Evolutionary conservation across 2,329 filamentous ascomycete species (phyloP).

Genomic region (Nemania abortiva): DNA sequence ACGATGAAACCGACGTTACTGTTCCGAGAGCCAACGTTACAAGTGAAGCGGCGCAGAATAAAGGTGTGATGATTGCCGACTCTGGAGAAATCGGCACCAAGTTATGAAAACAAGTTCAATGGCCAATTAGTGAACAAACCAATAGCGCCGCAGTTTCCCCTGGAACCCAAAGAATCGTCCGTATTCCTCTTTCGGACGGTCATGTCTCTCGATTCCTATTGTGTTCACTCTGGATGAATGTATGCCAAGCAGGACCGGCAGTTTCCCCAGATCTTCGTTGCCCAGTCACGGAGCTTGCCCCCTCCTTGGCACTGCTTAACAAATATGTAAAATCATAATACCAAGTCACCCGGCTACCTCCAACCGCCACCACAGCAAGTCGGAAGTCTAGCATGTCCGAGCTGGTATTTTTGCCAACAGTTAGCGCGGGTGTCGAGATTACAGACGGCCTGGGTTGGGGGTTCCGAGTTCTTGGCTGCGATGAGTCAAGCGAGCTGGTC

Average conservation of each 20-base stretch:
- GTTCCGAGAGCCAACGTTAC: neutral
- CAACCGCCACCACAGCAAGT: slow-evolving; percentile 21
- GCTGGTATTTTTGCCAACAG: slow-evolving; percentile 8
- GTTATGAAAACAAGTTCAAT: neutral
- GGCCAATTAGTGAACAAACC: neutral
- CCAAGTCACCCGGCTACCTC: slow-evolving; percentile 22
- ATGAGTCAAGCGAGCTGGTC: slow-evolving; percentile 8
- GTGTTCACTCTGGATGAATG: slow-evolving; percentile 33
- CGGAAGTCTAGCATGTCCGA: slow-evolving; percentile 33
- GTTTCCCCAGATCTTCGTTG: slow-evolving; percentile 38
- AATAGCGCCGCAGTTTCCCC: neutral
- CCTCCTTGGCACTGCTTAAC: slow-evolving; percentile 39
- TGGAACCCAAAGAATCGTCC: slow-evolving; percentile 20
- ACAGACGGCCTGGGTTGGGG: slow-evolving; percentile 27
- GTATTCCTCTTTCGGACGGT: slow-evolving; percentile 24
- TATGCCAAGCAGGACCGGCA: slow-evolving; percentile 42
- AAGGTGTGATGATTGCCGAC: neutral
- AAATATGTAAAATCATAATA: slow-evolving; percentile 31
- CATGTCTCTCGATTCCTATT: slow-evolving; percentile 1
- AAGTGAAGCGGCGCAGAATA: neutral
- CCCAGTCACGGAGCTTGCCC: slow-evolving; percentile 34
- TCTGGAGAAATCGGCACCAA: neutral
- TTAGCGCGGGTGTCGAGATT: neutral
- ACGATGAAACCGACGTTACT: neutral
- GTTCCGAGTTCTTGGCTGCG: slow-evolving; percentile 21